A percentile compares a stretch with the other conserved stretches of the same genome.
Conservation (phyloP, 1,284 basidiomycete species). For the Xanthoconium separans region DNA sequence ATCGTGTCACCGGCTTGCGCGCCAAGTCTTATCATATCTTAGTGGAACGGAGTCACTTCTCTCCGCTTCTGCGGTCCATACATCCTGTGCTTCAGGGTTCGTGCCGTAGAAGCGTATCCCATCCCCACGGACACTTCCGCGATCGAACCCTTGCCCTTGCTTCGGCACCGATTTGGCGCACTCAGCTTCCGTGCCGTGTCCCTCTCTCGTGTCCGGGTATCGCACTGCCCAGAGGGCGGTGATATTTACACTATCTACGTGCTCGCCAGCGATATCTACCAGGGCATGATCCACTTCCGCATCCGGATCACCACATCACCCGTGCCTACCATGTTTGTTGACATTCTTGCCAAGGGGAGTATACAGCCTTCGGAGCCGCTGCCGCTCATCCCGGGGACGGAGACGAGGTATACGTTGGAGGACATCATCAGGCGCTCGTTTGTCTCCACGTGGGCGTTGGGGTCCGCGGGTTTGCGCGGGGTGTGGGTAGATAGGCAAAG, state of each 20-base stretch:
- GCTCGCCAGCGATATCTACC: slow-evolving; percentile 51
- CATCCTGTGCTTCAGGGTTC: slow-evolving; percentile 49
- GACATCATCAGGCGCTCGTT: slow-evolving; percentile 35
- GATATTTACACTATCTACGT: slow-evolving; percentile 35
- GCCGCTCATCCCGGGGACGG: background rate
- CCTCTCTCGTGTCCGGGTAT: slow-evolving; percentile 36
- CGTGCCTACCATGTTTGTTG: slow-evolving; percentile 29
- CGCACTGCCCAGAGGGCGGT: background rate
- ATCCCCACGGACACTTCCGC: slow-evolving; percentile 12
- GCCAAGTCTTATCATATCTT: background rate
- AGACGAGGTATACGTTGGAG: background rate
- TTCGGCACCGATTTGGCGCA: slow-evolving; percentile 34
- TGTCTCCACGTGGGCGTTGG: slow-evolving; percentile 45
- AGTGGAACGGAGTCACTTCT: slow-evolving; percentile 54
- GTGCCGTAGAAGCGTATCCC: slow-evolving; percentile 49
- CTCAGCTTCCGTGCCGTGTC: slow-evolving; percentile 44
- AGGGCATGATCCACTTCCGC: slow-evolving; percentile 50
- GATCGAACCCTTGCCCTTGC: slow-evolving; percentile 12
- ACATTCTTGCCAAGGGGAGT: slow-evolving; percentile 32
- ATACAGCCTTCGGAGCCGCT: slow-evolving; percentile 13
- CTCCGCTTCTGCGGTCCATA: slow-evolving; percentile 47
- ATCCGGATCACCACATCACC: slow-evolving; percentile 31
- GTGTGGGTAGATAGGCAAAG: slow-evolving; percentile 51
- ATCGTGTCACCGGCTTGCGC: background rate
- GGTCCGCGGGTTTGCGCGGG: slow-evolving; percentile 44